These are phyloP conservation scores for Arthrobotrys musiformis DNA, from an alignment of 2,329 filamentous ascomycete genomes.

Conservation along the genomic window DNA sequence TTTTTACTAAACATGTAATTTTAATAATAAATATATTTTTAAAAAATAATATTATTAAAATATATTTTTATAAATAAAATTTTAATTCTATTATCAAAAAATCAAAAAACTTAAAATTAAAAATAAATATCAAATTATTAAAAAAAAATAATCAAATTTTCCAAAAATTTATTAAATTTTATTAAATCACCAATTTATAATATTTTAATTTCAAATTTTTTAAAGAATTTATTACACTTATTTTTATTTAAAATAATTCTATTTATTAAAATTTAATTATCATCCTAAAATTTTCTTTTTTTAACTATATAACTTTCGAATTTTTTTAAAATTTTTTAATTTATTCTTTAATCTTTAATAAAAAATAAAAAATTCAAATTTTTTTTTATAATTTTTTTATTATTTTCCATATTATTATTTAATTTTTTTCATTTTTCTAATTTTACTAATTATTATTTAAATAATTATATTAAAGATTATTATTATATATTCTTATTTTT, in stretches of 20 bases:
- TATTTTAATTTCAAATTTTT: conserved; percentile 4
- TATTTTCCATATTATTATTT: neutral
- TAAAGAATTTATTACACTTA: neutral
- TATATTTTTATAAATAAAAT: neutral
- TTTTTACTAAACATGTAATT: too few species aligned
- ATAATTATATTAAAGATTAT: neutral
- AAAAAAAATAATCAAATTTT: too few species aligned
- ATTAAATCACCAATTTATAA: too few species aligned
- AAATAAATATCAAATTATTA: too few species aligned
- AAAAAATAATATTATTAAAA: too few species aligned
- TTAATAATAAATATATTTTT: too few species aligned
- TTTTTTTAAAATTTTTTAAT: neutral
- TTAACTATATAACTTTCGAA: neutral
- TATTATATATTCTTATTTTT: neutral
- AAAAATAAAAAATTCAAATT: neutral
- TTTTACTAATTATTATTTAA: neutral
- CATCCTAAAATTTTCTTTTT: neutral
- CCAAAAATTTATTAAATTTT: too few species aligned
- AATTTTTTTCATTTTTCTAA: too few species aligned
- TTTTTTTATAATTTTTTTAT: neutral
- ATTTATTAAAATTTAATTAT: neutral
- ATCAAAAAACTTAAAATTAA: too few species aligned
- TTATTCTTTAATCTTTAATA: neutral
- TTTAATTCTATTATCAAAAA: too few species aligned
- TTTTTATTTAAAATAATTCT: neutral